Evolutionary conservation across 1,284 basidiomycete genomes (phyloP), one percentile per base, ranked within the genome.

Genomic region (Ceratobasidium sp.): DNA sequence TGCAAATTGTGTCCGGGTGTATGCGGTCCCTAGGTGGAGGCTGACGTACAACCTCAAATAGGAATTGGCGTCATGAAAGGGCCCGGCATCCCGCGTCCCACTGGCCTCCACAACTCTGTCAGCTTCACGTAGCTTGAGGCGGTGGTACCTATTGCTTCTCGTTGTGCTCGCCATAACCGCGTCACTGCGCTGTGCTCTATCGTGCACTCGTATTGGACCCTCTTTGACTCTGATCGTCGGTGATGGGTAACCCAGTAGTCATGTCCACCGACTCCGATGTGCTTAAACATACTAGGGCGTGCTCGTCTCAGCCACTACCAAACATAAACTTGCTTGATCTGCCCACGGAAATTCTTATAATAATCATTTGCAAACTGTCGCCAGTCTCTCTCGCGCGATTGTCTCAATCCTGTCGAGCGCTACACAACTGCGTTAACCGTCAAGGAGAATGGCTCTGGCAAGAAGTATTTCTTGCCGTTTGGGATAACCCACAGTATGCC

Each of bases 401-500:
- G n/a, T 59, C 74, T 46, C 74, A 59, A 30, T 53, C 74, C 23
- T 74, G 74, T 36, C 43, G 59, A 23, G 64, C 58, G 18, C 52
- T 72, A 26, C 57, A 61, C 32, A 43, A 45, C 16, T 60, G 36
- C 16, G 50, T 72, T 26, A 62, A 74, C 36, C 26, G 43, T 28
- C 41, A 59, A 6, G 60, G 58, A 16, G 71, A 64, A 4, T 43
- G 48, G 23, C 34, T 74, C 36, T 74, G 74, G 74, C 59, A 45
- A 41, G 58, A 30, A 2, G 18, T 71, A 46, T 74, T 74, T 50
- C 62, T 74, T 34, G n/a, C 26, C 12, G 32, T 57, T 12, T 74
- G 71, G 71, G 74, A 74, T 28, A 71, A 74, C 30, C 71, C 74
- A 18, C 23, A 52, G 21, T 26, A 43, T n/a, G 65, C 65, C 30